Evolutionary conservation across 192 early-diverging fungal genomes (phyloP), one percentile per base, ranked within the genome.

Genomic region (Dissophora globulifera): DNA sequence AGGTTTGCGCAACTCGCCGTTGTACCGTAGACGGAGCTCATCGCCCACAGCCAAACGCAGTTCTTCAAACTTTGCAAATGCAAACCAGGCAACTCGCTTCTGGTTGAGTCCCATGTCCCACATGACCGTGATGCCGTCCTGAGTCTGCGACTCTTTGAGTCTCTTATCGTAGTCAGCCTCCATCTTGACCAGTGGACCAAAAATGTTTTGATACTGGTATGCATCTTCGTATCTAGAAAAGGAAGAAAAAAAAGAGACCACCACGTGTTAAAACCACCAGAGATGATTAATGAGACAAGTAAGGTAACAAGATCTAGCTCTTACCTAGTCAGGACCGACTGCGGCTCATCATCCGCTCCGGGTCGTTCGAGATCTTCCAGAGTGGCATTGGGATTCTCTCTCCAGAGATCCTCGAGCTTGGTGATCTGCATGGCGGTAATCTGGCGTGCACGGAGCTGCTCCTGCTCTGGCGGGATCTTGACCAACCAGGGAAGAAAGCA

Each of bases 91-190:
- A 31, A 96, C 79, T 20, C 89, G 86, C 80, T 98, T 96, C 60
- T 87, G 87, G 83, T 95, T 99, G 64, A 99, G 81, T 40, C 96
- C 93, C n/a, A 93, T 86, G 81, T 97, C 95, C 98, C 98, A 99
- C n/a, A 93, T 89, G 35, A 99, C 95, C 27, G 89, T 88, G 50
- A 98, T 92, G 42, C 95, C 92, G 41, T 97, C 94, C 79, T 97
- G 92, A 3, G 98, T 97, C 81, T 98, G 94, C n/a, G 93, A 83
- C 78, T 96, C 95, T 66, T 92, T 94, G 53, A 94, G 76, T 61
- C 89, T 86, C 49, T 93, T 86, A 67, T 96, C 94, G 76, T 97
- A 91, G 58, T 97, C 94, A 30, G 94, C 95, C 59, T 99, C 98
- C 84, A 97, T 87, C 57, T 95, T 93, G 19, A 99, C 94, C 38